Evolutionary conservation across 805 yeast species (phyloP), one percentile per base, ranked within the genome.

Genomic region (Lachancea quebecensis): DNA sequence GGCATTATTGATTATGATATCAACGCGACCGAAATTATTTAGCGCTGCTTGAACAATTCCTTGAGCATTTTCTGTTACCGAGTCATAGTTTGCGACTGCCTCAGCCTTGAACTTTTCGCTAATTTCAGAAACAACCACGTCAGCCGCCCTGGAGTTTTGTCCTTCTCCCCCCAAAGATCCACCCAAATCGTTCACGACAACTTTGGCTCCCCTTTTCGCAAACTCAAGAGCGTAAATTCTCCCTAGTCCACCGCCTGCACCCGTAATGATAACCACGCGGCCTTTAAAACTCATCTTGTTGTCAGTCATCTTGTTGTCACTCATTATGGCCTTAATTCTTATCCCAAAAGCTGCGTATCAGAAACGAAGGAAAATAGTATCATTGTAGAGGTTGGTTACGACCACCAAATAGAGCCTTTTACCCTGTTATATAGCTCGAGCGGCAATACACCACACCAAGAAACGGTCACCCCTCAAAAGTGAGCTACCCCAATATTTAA

Each of bases 221-320:
- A 75, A 91, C 55, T 84, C 88, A 29, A 88, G 69, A 4, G 96
- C 95, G 66, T 91, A 91, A 40, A 80, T 80, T 57, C 76, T 85
- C 18, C 99, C 99, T 38, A 91, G 75, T 15, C 98, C 99, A 55
- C 97, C 98, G 52, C 99, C 99, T 39, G 97, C 93, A 30, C 99
- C 99, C 41, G 97, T 91, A 62, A 91, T 81, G 47, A 91, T 80
- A 30, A 91, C 97, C 37, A 91, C 97, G 64, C 85, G 82, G 56
- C 81, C 88, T 58, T 86, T 83, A 59, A 82, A 87, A 15, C 40
- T 36, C 12, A 47, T 27, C 15, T 33, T 11, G 25, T 21, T 21
- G 25, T 21, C 25, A 21, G 6, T 7, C 25, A 21, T 21, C n/a
- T n/a, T n/a, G 25, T 21, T 21, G 25, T 21, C 25, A 21, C 25